A percentile compares a stretch with the other conserved stretches of the same genome.
phyloP scores from a whole-genome alignment of 495 filamentous ascomycete genomes.

The Penicillium bovifimosum region DNA sequence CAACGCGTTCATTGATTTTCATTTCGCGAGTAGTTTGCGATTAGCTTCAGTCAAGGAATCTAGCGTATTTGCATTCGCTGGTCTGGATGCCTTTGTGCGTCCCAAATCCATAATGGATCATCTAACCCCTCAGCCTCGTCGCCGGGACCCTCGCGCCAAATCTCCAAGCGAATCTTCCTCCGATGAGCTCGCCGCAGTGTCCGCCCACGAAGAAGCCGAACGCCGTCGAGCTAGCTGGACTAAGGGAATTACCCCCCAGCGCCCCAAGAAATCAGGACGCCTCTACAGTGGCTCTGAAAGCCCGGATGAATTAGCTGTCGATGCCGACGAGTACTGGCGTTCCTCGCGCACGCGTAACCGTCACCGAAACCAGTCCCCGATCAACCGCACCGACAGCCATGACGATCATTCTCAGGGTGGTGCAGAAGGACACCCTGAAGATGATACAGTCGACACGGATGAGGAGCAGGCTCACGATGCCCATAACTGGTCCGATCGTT shows the following conservation, averaged over 20 bases:
- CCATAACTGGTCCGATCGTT: conserved; percentile 27
- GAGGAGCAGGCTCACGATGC: conserved; percentile 1
- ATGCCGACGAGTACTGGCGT: conserved; percentile 40
- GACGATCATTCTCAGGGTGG: conserved; percentile 16
- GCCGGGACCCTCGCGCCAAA: conserved; percentile 35
- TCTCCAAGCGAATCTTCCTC: conserved; percentile 46
- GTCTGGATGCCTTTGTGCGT: conserved; percentile 4
- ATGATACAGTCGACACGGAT: conserved; percentile 9
- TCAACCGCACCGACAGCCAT: conserved; percentile 11
- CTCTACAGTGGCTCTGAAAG: conserved; percentile 37
- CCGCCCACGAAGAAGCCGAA: conserved; percentile 39
- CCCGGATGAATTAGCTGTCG: conserved; percentile 41
- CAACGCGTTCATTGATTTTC: conserved; percentile 13
- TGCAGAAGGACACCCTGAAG: conserved; percentile 14
- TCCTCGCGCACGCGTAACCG: conserved; percentile 24
- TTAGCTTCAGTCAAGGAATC: background rate
- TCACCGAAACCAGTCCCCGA: conserved; percentile 22
- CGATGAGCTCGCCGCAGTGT: conserved; percentile 46
- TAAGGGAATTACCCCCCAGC: conserved; percentile 35
- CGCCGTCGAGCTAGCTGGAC: conserved; percentile 39
- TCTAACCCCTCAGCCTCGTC: conserved; percentile 47
- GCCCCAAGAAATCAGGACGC: conserved; percentile 28
- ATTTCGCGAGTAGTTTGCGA: background rate
- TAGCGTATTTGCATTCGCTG: conserved; percentile 9
- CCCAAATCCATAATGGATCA: conserved; percentile 23